A percentile compares a stretch with the other conserved stretches of the same genome.
These are phyloP conservation scores for Pseudohalonectria lignicola DNA, from an alignment of 2,329 filamentous ascomycete species.

Conservation along the genomic window DNA sequence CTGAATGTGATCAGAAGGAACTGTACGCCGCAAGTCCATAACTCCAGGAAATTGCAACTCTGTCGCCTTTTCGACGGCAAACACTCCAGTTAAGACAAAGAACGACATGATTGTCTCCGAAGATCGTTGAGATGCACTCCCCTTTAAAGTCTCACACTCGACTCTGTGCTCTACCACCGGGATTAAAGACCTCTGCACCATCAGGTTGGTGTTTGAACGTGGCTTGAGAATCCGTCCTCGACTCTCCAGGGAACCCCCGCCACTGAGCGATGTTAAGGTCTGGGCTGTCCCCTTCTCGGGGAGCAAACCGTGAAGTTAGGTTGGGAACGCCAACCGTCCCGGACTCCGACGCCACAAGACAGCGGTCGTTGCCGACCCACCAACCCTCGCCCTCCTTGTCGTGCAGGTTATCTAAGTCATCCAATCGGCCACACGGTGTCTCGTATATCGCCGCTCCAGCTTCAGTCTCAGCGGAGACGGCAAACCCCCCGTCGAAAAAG, in stretches of 20 bases:
- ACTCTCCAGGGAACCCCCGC: neutral
- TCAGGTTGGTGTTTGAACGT: conserved; percentile 19
- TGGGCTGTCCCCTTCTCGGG: neutral
- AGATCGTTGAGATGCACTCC: neutral
- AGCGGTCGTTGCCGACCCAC: neutral
- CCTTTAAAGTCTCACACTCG: neutral
- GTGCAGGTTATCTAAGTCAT: no score
- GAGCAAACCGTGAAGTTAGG: neutral
- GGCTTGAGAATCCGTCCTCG: no score
- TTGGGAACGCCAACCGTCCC: neutral
- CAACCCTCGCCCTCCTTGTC: neutral
- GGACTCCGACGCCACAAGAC: neutral
- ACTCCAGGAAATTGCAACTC: no score
- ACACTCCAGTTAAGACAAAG: neutral
- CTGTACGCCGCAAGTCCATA: no score
- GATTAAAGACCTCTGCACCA: conserved; percentile 13
- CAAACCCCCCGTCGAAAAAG: conserved; percentile 15
- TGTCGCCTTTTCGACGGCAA: neutral
- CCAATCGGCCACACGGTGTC: neutral
- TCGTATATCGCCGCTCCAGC: neutral
- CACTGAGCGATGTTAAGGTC: neutral
- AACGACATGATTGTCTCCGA: neutral
- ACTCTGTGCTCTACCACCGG: conserved; percentile 6
- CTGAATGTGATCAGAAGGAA: no score
- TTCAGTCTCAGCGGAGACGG: conserved; percentile 7